Base-by-base conservation (phyloP, 2,329 filamentous ascomycete species). In the Rhinocladiella mackenziei region DNA sequence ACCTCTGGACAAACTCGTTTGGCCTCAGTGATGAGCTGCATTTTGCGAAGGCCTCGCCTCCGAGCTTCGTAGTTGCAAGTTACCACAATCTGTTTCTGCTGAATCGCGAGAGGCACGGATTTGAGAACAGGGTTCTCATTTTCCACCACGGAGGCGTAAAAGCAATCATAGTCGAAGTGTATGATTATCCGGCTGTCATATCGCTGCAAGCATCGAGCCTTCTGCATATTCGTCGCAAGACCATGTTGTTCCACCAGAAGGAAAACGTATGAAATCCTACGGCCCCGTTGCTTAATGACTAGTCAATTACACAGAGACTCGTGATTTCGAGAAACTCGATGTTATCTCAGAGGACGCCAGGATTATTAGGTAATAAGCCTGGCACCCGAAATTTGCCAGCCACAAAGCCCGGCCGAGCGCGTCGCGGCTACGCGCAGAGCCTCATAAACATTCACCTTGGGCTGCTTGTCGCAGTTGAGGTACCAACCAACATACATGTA, bases 51-150 rank as follows among this genome's bases (percentile, higher is more conserved):
- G 7, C 70, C 76, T 48, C 77, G 76, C 39, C 80, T 71, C 25
- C 91, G 81, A 15, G 91, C 91, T 61, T 86, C 86, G 65, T 97
- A 97, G 67, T 97, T 97, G 75, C 87, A 94, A 3, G 89, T 94
- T 15, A 89, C 87, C 29, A 92, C 75, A 43, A 96, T 95, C 62
- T 89, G 86, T 67, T 96, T 96, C 66, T 96, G 89, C 65, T 89
- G 86, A 46, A 95, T 81, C 25, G 88, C 89, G 23, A 97, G 71
- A 5, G 89, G 87, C 13, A 84, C 68, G 1, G 75, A 73, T 60
- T 80, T 87, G 45, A 96, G 71, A 2, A 75, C 70, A 0, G 89
- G 87, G 54, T 85, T 81, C 61, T 85, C 83, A 53, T 83, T 83
- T 67, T 96, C 89, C 56, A 92, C 83, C 6, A 92, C 89, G 37